These are phyloP conservation scores for Arachnopeziza araneosa DNA, from an alignment of 2,329 filamentous ascomycete species.

Conservation along the genomic window DNA sequence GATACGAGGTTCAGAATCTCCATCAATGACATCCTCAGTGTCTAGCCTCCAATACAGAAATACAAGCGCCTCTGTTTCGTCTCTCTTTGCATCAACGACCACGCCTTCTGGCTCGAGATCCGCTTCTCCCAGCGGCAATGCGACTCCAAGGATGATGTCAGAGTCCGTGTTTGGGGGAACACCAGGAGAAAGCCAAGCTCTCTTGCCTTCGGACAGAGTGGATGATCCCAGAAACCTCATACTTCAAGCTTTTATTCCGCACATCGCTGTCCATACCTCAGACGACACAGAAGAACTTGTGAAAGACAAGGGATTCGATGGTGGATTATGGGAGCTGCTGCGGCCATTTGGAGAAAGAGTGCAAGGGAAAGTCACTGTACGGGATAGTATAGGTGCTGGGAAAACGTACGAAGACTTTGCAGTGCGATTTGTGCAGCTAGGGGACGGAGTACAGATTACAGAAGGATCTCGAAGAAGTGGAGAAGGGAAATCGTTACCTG, in stretches of 20 bases:
- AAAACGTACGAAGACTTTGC: slow-evolving; percentile 84
- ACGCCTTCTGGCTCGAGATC: slow-evolving; percentile 64
- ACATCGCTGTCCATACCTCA: slow-evolving; percentile 83
- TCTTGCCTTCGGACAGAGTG: slow-evolving; percentile 17
- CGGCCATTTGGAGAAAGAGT: slow-evolving; percentile 87
- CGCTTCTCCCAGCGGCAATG: slow-evolving; percentile 59
- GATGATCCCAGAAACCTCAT: slow-evolving; percentile 60
- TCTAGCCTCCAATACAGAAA: slow-evolving; percentile 47
- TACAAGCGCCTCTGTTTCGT: slow-evolving; percentile 52
- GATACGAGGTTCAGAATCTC: slow-evolving; percentile 46
- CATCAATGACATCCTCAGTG: slow-evolving; percentile 44
- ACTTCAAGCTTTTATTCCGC: slow-evolving; percentile 79
- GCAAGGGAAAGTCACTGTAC: slow-evolving; percentile 79
- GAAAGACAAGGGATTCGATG: slow-evolving; percentile 74
- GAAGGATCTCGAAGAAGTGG: slow-evolving; percentile 36
- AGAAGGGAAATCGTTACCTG: slow-evolving; percentile 19
- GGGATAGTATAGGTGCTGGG: slow-evolving; percentile 84
- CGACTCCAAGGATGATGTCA: slow-evolving; percentile 48
- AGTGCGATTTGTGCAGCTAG: slow-evolving; percentile 74
- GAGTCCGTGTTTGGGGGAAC: slow-evolving; percentile 50
- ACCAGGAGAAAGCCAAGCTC: slow-evolving; percentile 28
- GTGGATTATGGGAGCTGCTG: slow-evolving; percentile 78
- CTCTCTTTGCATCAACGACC: slow-evolving; percentile 59
- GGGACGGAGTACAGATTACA: slow-evolving; percentile 49
- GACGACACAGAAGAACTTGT: slow-evolving; percentile 77